Conservation (phyloP, 768 basidiomycete genomes). For the Gloeophyllum trabeum region DNA sequence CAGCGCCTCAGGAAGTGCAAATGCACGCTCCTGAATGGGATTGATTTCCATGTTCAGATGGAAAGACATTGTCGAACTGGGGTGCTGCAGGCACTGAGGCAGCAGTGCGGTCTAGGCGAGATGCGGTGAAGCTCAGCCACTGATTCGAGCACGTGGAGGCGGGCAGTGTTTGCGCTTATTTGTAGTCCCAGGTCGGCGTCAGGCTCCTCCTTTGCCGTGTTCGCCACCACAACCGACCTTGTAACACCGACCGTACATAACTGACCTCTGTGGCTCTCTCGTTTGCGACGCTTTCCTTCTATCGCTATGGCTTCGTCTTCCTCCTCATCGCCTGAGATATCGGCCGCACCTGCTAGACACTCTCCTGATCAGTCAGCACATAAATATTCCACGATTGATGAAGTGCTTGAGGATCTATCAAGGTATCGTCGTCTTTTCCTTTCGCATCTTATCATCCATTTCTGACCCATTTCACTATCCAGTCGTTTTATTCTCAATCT, state of each 20-base stretch:
- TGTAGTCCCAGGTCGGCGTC: slow-evolving; percentile 1
- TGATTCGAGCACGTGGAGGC: neutral
- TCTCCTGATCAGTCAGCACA: slow-evolving; percentile 36
- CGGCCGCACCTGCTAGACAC: slow-evolving; percentile 30
- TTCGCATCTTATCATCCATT: slow-evolving; percentile 8
- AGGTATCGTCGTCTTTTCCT: slow-evolving; percentile 35
- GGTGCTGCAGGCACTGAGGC: neutral
- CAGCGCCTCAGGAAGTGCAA: slow-evolving; percentile 8
- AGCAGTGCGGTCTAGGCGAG: neutral
- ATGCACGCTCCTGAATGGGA: slow-evolving; percentile 2
- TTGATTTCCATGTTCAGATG: slow-evolving; percentile 4
- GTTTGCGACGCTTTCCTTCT: slow-evolving; percentile 13
- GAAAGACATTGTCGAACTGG: slow-evolving; percentile 7
- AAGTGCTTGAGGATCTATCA: slow-evolving; percentile 85
- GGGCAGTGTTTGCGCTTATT: neutral
- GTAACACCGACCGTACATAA: slow-evolving; percentile 20
- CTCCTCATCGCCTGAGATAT: slow-evolving; percentile 60
- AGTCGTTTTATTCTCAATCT: slow-evolving; percentile 97
- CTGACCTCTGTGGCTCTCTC: slow-evolving; percentile 19
- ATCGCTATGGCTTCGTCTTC: slow-evolving; percentile 60
- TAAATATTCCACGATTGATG: slow-evolving; percentile 68
- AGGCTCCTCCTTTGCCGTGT: neutral
- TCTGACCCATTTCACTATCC: slow-evolving; percentile 3
- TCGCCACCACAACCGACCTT: slow-evolving; percentile 9
- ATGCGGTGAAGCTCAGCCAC: neutral